phyloP scores from a whole-genome alignment of 805 yeast genomes.

The Kuraishia borneana region DNA sequence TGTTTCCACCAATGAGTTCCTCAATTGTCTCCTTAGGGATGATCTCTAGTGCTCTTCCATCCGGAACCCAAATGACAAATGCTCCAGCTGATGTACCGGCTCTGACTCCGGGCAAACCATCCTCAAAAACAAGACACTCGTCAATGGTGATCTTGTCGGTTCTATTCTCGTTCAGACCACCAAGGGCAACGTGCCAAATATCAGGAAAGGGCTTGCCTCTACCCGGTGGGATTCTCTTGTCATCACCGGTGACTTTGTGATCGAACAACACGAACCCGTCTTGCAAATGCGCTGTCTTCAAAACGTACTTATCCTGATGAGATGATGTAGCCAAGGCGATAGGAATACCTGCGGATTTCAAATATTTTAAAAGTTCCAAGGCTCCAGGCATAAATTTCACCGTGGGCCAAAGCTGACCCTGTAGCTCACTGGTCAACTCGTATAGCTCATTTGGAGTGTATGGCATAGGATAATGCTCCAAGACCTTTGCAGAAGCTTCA shows the following conservation, averaged over 20 bases:
- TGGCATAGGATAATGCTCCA: conserved; percentile 52
- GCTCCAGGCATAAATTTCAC: conserved; percentile 81
- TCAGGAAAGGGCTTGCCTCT: conserved; percentile 92
- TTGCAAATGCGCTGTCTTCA: conserved; percentile 62
- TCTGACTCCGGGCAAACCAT: conserved; percentile 83
- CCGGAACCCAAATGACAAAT: conserved; percentile 91
- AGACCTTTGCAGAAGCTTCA: conserved; percentile 51
- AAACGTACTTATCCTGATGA: conserved; percentile 40
- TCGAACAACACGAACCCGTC: conserved; percentile 54
- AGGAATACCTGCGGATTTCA: conserved; percentile 49
- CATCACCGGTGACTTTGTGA: conserved; percentile 82
- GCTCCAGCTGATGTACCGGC: conserved; percentile 82
- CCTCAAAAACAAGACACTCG: conserved; percentile 89
- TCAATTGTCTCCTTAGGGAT: conserved; percentile 36
- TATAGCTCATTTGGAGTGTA: conserved; percentile 54
- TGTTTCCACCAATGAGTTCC: conserved; percentile 31
- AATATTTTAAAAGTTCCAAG: conserved; percentile 44
- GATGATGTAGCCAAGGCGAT: conserved; percentile 91
- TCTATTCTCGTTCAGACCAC: conserved; percentile 49
- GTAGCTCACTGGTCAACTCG: conserved; percentile 39
- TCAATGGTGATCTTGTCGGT: conserved; percentile 44
- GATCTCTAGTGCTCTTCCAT: conserved; percentile 52
- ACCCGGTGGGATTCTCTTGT: conserved; percentile 69
- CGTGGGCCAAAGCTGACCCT: conserved; percentile 46
- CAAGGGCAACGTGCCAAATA: conserved; percentile 79